Base-by-base conservation (phyloP, 2,329 filamentous ascomycete genomes). In the Alternaria sp. region DNA sequence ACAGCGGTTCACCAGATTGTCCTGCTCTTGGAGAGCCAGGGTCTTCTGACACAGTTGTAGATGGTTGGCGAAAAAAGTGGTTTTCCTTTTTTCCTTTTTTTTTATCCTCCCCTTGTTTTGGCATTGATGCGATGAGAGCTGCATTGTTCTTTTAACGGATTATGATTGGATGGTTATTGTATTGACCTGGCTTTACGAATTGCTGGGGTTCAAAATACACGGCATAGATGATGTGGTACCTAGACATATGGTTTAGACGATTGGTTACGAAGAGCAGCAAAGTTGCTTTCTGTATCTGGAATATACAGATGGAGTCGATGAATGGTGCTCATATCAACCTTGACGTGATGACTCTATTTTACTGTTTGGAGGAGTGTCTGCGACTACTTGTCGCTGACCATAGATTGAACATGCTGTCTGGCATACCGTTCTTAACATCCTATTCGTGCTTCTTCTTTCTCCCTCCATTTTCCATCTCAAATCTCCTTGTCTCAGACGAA, bases 1-100 rank as follows among this genome's bases (percentile, higher is more conserved):
- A 95, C 92, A 62, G 94, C 94, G 64, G 95, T 99, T 54, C 95
- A 99, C 84, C 92, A 98, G 86, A 98, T 99, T 74, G 87, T 99
- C 66, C 85, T 99, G 75, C 82, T 97, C 82, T 85, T 99, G 61
- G 95, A 99, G 87, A 91, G 90, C 78, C 86, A 91, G 74, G 95
- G 95, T 51, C 87, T 97, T 75, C 84, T 99, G 74, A 94, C 97
- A 70, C 75, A 78, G 65, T 65, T 77, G 65, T 78, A 75, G 63
- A 40, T 11, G 16, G 6, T 6, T 36, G 32, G 18, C n/a, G 18
- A 22, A 1, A 20, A 25, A 50, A 7, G 52, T 22, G 25, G 40
- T 58, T 30, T 28, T 27, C n/a, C 2, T 11, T 25, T 25, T 25
- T 25, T 25, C 25, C 5, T 6, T 25, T 25, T 22, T 22, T 22